Conservation (phyloP, 2,329 filamentous ascomycete genomes). For the Coniochaeta ligniaria region DNA sequence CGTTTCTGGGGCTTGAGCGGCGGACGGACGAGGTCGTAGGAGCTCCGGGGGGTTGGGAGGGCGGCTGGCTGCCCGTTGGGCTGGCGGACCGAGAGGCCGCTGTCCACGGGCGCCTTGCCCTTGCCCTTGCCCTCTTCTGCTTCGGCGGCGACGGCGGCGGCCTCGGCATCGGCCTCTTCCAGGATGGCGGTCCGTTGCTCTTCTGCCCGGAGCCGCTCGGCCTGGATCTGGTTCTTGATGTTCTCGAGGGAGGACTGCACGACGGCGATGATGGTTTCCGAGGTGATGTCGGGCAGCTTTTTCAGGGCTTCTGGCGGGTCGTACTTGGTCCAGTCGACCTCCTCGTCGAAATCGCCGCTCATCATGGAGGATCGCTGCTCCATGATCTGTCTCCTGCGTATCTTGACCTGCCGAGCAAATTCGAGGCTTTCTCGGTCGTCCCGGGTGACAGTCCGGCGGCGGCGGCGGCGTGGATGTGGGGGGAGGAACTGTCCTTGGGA, state of each 20-base stretch:
- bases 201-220: slow-evolving; percentile 21
- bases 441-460: neutral
- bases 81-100: neutral
- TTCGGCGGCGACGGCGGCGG: slow-evolving; percentile 12
- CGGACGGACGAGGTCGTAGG: neutral
- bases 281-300: slow-evolving; percentile 27
- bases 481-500: neutral
- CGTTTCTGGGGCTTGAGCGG: slow-evolving; percentile 23
- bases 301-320: slow-evolving; percentile 35
- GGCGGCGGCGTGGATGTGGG: neutral
- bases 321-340: slow-evolving; percentile 38
- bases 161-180: slow-evolving; percentile 6
- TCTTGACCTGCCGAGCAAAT: neutral
- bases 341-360: slow-evolving; percentile 11
- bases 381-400: neutral
- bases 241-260: slow-evolving; percentile 37
- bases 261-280: slow-evolving; percentile 32
- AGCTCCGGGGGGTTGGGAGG: neutral
- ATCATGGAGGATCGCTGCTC: slow-evolving; percentile 1
- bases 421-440: neutral
- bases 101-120: neutral
- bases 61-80: neutral
- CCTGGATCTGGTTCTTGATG: slow-evolving; percentile 27
- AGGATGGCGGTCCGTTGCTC: slow-evolving; percentile 18
- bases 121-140: slow-evolving; percentile 9